Conservation (phyloP, 148 eudicot genomes). For the Rhododendron ovatum region DNA sequence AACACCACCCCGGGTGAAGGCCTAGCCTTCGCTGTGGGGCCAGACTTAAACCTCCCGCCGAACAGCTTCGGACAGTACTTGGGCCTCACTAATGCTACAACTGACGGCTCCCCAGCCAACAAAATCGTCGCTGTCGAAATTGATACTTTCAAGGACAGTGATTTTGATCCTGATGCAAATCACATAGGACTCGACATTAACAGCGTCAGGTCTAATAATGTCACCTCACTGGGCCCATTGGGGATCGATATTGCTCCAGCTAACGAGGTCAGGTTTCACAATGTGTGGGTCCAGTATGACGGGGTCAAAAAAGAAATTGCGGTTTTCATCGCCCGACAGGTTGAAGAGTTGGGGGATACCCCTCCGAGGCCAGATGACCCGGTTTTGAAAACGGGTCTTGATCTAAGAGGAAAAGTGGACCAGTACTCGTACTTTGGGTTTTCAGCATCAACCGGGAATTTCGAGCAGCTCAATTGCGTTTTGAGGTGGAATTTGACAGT, state of each 20-base stretch:
- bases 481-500: constrained; percentile 80
- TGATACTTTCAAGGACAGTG: constrained; percentile 51
- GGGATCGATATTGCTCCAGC: constrained; percentile 45
- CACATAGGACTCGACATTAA: constrained; percentile 66
- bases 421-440: constrained; percentile 74
- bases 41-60: constrained; percentile 35
- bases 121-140: constrained; percentile 64
- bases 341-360: constrained; percentile 10
- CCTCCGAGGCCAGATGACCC: constrained; percentile 60
- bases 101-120: constrained; percentile 36
- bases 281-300: constrained; percentile 72
- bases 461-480: constrained; percentile 60
- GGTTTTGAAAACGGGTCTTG: constrained; percentile 30
- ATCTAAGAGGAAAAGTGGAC: constrained; percentile 39
- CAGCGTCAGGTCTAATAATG: constrained; percentile 37
- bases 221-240: constrained; percentile 18
- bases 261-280: constrained; percentile 31
- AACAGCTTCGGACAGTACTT: constrained; percentile 53
- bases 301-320: constrained; percentile 37
- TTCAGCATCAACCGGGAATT: constrained; percentile 63
- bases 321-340: constrained; percentile 42
- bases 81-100: constrained; percentile 57
- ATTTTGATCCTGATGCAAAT: constrained; percentile 63
- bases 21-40: constrained; percentile 55
- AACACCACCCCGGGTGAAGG: constrained; percentile 52